Percentiles rank a stretch among this genome's conserved stretches.
phyloP scores from a whole-genome alignment of 75 land plant species.

The Larix kaempferi region DNA sequence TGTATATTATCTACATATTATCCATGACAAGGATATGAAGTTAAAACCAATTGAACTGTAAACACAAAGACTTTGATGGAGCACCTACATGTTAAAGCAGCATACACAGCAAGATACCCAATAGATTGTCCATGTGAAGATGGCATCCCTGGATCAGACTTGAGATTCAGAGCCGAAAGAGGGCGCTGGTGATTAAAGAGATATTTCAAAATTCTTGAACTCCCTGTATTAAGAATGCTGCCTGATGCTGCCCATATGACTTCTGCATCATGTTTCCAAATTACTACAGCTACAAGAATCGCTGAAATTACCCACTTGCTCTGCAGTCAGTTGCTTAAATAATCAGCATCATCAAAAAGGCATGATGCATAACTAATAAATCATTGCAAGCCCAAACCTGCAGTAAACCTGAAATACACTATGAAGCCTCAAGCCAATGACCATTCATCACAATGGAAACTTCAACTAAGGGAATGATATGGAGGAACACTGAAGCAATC shows the following conservation, averaged over 20 bases:
- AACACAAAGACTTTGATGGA: neutral
- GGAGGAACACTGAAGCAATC: neutral
- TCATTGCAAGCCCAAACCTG: neutral
- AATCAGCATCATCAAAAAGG: neutral
- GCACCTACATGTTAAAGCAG: constrained; percentile 42
- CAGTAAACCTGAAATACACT: neutral
- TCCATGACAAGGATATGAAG: neutral
- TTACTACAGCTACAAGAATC: constrained; percentile 19
- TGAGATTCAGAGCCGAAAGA: constrained; percentile 21
- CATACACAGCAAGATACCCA: constrained; percentile 36
- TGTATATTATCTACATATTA: neutral
- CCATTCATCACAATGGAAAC: neutral
- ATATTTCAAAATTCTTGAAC: constrained; percentile 37
- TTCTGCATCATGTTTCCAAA: constrained; percentile 51
- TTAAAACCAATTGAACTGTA: neutral
- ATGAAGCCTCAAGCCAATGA: neutral
- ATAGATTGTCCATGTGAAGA: constrained; percentile 86
- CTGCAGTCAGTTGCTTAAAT: constrained; percentile 19
- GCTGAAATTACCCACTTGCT: constrained; percentile 47
- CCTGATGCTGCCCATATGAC: constrained; percentile 51
- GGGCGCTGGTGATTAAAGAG: constrained; percentile 53
- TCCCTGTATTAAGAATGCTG: constrained; percentile 21
- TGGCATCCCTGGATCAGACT: constrained; percentile 85
- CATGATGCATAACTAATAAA: neutral
- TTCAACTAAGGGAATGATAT: neutral